Conservation (phyloP, 805 yeast genomes). For the Spathaspora hagerdaliae region DNA sequence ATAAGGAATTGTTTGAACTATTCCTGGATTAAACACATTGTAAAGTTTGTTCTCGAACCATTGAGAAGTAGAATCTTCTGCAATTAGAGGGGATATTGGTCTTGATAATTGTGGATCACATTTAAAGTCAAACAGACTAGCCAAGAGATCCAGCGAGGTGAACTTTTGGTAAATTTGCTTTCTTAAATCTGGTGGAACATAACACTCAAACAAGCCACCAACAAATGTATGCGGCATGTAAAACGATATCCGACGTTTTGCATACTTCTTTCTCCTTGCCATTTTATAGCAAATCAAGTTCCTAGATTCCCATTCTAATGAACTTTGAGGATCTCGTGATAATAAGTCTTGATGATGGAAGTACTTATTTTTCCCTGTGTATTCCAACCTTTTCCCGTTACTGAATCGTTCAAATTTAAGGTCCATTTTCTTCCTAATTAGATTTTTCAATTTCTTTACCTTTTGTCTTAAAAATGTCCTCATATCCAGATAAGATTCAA, state of each 20-base stretch:
- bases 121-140: constrained; percentile 16
- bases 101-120: constrained; percentile 33
- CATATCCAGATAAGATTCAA: constrained; percentile 2
- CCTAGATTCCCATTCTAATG: constrained; percentile 21
- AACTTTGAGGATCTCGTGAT: constrained; percentile 14
- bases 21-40: constrained; percentile 16
- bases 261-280: constrained; percentile 53
- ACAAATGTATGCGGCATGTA: constrained; percentile 57
- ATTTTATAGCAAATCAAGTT: constrained; percentile 49
- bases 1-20: constrained; percentile 53
- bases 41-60: constrained; percentile 35
- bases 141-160: constrained; percentile 8
- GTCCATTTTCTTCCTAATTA: constrained; percentile 13
- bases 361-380: constrained; percentile 15
- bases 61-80: constrained; percentile 48
- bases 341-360: constrained; percentile 15
- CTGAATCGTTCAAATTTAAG: constrained; percentile 14
- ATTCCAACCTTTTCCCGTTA: constrained; percentile 15
- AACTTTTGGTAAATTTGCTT: constrained; percentile 14
- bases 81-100: constrained; percentile 56
- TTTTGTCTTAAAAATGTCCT: constrained; percentile 3
- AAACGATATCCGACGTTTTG: constrained; percentile 39
- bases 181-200: constrained; percentile 26
- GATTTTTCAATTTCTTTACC: not conserved
- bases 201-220: constrained; percentile 61